These are phyloP conservation scores for Carex sylvatica DNA, from an alignment of 202 grass and related monocot genomes.

Conservation along the genomic window DNA sequence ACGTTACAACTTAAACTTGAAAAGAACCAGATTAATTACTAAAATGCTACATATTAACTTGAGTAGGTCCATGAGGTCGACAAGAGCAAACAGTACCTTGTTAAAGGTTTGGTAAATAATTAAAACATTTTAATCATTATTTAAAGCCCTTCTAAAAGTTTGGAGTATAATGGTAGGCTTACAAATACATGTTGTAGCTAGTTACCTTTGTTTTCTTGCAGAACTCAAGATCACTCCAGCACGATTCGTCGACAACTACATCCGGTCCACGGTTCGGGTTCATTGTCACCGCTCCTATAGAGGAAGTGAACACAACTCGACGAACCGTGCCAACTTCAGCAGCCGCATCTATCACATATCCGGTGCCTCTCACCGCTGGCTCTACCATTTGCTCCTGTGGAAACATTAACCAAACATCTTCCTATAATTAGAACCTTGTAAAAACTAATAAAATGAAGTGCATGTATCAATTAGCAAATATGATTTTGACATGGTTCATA, in stretches of 20 bases:
- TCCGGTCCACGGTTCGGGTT: conserved; percentile 68
- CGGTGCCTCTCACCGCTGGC: conserved; percentile 80
- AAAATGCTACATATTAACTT: neutral
- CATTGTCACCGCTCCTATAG: conserved; percentile 88
- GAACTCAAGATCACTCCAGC: conserved; percentile 94
- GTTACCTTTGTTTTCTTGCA: conserved; percentile 87
- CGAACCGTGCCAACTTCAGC: conserved; percentile 67
- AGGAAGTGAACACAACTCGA: conserved; percentile 92
- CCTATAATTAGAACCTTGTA: neutral
- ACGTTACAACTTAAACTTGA: neutral
- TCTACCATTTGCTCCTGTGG: conserved; percentile 93
- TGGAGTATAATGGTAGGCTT: neutral
- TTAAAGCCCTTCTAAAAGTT: neutral
- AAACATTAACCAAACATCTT: neutral
- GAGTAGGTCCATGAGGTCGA: neutral
- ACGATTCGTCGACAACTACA: conserved; percentile 81
- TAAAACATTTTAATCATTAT: neutral
- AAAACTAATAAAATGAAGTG: neutral
- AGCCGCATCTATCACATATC: conserved; percentile 72
- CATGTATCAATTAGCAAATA: neutral
- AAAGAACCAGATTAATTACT: neutral
- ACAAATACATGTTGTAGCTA: conserved; percentile 17
- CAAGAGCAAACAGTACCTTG: neutral
- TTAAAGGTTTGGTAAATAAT: neutral
- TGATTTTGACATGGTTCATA: conserved; percentile 17